Evolutionary conservation across 768 basidiomycete species (phyloP).

Genomic region (Pleurotus eryngii): DNA sequence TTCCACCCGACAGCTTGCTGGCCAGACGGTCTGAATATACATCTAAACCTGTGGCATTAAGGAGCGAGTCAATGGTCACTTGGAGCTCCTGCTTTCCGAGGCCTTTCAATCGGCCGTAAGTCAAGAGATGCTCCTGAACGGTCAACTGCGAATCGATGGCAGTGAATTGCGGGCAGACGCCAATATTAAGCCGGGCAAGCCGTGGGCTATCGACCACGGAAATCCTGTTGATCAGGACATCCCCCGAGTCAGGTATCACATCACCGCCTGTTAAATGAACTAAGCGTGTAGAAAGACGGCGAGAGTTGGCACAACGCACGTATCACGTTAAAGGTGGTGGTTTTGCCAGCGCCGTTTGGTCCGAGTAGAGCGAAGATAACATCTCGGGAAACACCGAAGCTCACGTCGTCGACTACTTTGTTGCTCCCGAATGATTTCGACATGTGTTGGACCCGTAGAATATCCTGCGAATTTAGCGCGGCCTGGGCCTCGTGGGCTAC

Average conservation of each 20-base stretch:
- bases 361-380: conserved; percentile 74
- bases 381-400: conserved; percentile 58
- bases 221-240: conserved; percentile 62
- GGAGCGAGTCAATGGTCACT: conserved; percentile 51
- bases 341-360: conserved; percentile 84
- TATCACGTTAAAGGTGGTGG: conserved; percentile 78
- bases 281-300: no score
- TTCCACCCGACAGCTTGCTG: conserved; percentile 74
- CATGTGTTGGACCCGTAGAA: conserved; percentile 59
- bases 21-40: conserved; percentile 69
- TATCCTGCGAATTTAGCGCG: conserved; percentile 46
- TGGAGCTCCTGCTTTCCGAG: conserved; percentile 44
- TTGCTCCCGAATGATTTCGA: conserved; percentile 57
- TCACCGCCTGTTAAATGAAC: conserved; percentile 50
- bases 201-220: conserved; percentile 66
- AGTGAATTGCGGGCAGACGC: conserved; percentile 83
- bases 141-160: conserved; percentile 78
- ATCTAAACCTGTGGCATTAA: conserved; percentile 55
- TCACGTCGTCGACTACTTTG: conserved; percentile 70
- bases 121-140: conserved; percentile 69
- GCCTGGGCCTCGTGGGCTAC: conserved; percentile 51
- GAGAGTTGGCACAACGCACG: conserved; percentile 38
- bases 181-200: conserved; percentile 63
- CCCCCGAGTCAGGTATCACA: conserved; percentile 62
- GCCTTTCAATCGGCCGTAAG: conserved; percentile 76